These are phyloP conservation scores for Candida multigemmis DNA, from an alignment of 805 yeast species.

Conservation along the genomic window DNA sequence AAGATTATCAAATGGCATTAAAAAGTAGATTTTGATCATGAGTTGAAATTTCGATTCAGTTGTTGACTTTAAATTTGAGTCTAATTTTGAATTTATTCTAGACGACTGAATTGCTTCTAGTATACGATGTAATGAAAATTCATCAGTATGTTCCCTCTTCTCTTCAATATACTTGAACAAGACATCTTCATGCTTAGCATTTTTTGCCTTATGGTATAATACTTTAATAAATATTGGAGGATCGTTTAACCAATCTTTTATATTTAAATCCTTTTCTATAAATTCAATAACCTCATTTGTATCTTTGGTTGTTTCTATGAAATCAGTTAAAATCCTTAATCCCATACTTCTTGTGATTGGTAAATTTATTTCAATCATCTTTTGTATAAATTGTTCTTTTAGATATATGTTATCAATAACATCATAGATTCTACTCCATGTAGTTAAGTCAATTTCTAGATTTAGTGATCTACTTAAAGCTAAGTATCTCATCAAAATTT, in stretches of 20 bases:
- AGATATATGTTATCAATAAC: constrained; percentile 27
- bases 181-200: constrained; percentile 1
- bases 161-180: no score
- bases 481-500: constrained; percentile 20
- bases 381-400: constrained; percentile 26
- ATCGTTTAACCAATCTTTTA: constrained; percentile 18
- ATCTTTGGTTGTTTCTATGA: constrained; percentile 16
- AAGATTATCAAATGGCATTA: no score
- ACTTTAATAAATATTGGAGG: constrained; percentile 20
- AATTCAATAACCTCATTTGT: constrained; percentile 19
- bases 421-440: constrained; percentile 29
- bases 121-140: constrained; percentile 1
- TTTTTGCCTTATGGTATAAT: constrained; percentile 7
- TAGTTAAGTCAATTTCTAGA: constrained; percentile 20
- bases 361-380: constrained; percentile 18
- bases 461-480: constrained; percentile 13
- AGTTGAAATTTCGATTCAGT: no score
- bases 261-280: constrained; percentile 23
- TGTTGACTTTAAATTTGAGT: no score
- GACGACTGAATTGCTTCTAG: neutral
- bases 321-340: constrained; percentile 25
- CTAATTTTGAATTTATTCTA: no score
- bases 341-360: constrained; percentile 24
- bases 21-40: no score
- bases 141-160: no score